Evolutionary conservation across 169 alveolate genomes (phyloP).

Genomic region (Babesia ovata): DNA sequence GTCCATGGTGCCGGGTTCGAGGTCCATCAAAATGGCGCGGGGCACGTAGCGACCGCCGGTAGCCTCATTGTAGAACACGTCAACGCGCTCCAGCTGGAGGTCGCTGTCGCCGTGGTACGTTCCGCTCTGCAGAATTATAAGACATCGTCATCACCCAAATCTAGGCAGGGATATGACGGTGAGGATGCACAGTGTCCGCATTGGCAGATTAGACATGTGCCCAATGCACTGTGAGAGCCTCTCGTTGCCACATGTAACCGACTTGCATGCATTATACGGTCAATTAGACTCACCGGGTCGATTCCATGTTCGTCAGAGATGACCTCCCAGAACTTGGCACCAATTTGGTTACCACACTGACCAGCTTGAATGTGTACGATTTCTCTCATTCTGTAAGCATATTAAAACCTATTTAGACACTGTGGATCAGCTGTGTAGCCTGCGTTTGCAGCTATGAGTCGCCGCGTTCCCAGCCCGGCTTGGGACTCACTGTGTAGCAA

Average conservation of each 20-base stretch:
- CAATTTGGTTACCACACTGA: conserved; percentile 99
- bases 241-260: neutral
- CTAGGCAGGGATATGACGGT: neutral
- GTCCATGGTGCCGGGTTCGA: conserved; percentile 99
- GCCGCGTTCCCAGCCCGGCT: conserved; percentile 9
- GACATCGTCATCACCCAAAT: neutral
- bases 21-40: conserved; percentile 97
- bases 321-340: conserved; percentile 99
- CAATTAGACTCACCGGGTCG: conserved; percentile 86
- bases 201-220: neutral
- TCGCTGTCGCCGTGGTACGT: conserved; percentile 97
- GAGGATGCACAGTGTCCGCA: neutral
- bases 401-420: neutral
- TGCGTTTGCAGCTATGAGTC: neutral
- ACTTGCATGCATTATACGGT: neutral
- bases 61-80: conserved; percentile 96
- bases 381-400: conserved; percentile 92
- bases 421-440: neutral
- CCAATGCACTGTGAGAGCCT: neutral
- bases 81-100: conserved; percentile 93
- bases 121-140: conserved; percentile 82
- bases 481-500: conserved; percentile 16
- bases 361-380: conserved; percentile 98
- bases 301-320: conserved; percentile 99
- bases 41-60: conserved; percentile 98